Evolutionary conservation across 352 stramenopile genomes (phyloP).

Genomic region (Globisporangium carolinianum): DNA sequence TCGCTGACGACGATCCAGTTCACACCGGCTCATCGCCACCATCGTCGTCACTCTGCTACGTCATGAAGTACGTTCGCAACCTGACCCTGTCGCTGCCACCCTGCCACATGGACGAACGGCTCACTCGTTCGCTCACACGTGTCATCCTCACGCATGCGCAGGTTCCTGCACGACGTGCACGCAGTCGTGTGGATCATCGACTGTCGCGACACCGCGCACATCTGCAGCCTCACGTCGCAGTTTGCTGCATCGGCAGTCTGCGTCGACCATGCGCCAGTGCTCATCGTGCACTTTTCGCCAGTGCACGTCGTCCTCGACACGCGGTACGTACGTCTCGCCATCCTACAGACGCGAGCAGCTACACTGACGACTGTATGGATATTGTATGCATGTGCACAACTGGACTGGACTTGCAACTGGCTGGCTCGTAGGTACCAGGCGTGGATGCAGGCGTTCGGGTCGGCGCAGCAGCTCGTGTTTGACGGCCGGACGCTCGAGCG

Average conservation of each 20-base stretch:
- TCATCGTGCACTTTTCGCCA: constrained; percentile 55
- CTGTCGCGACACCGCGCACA: constrained; percentile 19
- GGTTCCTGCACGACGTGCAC: constrained; percentile 20
- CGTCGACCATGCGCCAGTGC: constrained; percentile 24
- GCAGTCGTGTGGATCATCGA: constrained; percentile 59
- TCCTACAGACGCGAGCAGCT: too few species aligned
- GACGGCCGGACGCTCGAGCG: constrained; percentile 25
- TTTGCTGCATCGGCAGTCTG: constrained; percentile 20
- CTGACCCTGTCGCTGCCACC: too few species aligned
- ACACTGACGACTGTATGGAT: too few species aligned
- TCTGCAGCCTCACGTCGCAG: constrained; percentile 18
- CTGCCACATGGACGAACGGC: not conserved
- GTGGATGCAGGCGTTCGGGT: constrained; percentile 16
- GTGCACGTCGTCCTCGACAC: constrained; percentile 16
- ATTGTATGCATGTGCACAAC: not conserved
- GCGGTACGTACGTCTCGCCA: not conserved
- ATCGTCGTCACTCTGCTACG: constrained; percentile 20
- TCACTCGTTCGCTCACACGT: not conserved
- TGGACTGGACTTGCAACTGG: not conserved
- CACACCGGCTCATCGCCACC: not conserved
- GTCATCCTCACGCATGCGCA: not conserved
- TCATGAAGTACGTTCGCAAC: constrained; percentile 21
- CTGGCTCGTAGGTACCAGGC: constrained; percentile 19
- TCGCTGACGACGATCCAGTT: not conserved
- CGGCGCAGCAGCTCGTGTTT: constrained; percentile 45